phyloP scores from a whole-genome alignment of 164 flowering plant genomes.

The Vitis vinifera region DNA sequence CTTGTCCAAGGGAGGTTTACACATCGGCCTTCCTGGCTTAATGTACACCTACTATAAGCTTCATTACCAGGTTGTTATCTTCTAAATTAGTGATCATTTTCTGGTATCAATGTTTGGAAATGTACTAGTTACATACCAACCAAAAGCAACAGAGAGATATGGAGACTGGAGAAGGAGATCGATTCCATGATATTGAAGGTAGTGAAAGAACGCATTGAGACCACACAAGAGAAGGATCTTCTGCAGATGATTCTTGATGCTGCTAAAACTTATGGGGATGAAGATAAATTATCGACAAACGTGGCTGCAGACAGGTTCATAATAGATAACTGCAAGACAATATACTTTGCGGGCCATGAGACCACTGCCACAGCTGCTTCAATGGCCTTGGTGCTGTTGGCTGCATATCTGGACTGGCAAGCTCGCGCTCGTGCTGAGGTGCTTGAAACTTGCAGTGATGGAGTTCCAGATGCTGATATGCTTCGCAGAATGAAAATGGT shows the following conservation, averaged over 20 bases:
- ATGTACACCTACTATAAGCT: slow-evolving; percentile 9
- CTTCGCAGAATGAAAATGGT: slow-evolving; percentile 47
- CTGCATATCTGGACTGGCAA: slow-evolving; percentile 58
- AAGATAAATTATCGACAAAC: background rate
- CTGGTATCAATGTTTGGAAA: background rate
- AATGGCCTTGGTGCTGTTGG: slow-evolving; percentile 51
- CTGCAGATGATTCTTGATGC: slow-evolving; percentile 46
- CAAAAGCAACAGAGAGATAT: slow-evolving; percentile 31
- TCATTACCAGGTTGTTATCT: too few species aligned
- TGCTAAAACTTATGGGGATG: slow-evolving; percentile 24
- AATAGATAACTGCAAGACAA: slow-evolving; percentile 57
- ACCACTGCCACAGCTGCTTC: slow-evolving; percentile 46
- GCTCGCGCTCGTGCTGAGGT: slow-evolving; percentile 50
- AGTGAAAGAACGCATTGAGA: slow-evolving; percentile 28
- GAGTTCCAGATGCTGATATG: slow-evolving; percentile 28
- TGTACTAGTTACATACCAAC: slow-evolving; percentile 30
- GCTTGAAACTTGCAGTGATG: slow-evolving; percentile 30
- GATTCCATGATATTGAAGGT: slow-evolving; percentile 30
- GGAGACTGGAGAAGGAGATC: slow-evolving; percentile 46
- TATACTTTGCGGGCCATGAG: slow-evolving; percentile 63
- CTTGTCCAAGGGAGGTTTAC: slow-evolving; percentile 15
- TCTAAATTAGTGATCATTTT: background rate
- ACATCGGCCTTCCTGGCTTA: slow-evolving; percentile 23
- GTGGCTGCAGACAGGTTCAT: slow-evolving; percentile 32
- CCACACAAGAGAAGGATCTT: slow-evolving; percentile 34